These are phyloP conservation scores for Phylloporus scabripes DNA, from an alignment of 768 basidiomycete genomes.

Conservation along the genomic window DNA sequence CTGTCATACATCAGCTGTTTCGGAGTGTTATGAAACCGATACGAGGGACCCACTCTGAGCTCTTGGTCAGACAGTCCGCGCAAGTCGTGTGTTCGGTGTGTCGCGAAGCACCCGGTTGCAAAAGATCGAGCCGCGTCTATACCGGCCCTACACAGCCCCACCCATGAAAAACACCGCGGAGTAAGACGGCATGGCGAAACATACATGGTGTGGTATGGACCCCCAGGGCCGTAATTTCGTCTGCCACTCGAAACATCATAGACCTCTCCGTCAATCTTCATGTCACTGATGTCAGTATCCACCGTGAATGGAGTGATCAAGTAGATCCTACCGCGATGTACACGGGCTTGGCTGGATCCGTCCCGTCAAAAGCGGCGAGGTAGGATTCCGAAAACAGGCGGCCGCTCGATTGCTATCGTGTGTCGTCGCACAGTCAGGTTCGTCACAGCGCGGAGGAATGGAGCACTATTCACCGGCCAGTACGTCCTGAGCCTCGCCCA, in stretches of 20 bases:
- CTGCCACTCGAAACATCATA: slow-evolving; percentile 83
- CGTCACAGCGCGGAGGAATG: not conserved
- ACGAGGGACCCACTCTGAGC: slow-evolving; percentile 47
- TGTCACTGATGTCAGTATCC: slow-evolving; percentile 9
- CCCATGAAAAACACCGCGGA: slow-evolving; percentile 20
- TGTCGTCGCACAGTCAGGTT: not conserved
- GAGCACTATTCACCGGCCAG: slow-evolving; percentile 48
- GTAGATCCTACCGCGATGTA: slow-evolving; percentile 70
- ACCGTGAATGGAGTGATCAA: slow-evolving; percentile 3
- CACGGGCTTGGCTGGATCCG: slow-evolving; percentile 55
- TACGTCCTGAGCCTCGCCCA: slow-evolving; percentile 56
- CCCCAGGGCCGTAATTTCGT: slow-evolving; percentile 82
- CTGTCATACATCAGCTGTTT: slow-evolving; percentile 33
- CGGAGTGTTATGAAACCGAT: not conserved
- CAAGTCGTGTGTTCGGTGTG: slow-evolving; percentile 86
- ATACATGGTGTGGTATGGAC: slow-evolving; percentile 72
- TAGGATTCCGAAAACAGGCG: slow-evolving; percentile 69
- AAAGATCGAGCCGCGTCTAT: slow-evolving; percentile 89
- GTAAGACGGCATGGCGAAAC: slow-evolving; percentile 10
- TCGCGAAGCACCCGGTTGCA: slow-evolving; percentile 89
- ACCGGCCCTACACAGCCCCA: slow-evolving; percentile 54
- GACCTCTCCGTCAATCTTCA: slow-evolving; percentile 85
- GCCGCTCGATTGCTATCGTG: slow-evolving; percentile 44
- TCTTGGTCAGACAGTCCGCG: slow-evolving; percentile 74
- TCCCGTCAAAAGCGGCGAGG: slow-evolving; percentile 68